phyloP scores from a whole-genome alignment of 305 asterid species.

The Rubia balearica region DNA sequence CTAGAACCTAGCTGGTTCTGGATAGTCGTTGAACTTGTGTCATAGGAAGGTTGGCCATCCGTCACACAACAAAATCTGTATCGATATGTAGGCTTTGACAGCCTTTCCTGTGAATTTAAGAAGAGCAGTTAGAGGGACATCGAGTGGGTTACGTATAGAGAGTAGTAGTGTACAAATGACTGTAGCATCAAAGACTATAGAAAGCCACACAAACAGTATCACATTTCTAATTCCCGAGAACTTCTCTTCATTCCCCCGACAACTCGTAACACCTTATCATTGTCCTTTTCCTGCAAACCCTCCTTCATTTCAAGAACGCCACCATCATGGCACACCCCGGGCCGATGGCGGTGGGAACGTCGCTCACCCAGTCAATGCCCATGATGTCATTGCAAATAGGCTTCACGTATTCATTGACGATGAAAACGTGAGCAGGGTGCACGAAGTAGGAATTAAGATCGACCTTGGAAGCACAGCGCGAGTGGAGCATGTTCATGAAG shows the following conservation, averaged over 20 bases:
- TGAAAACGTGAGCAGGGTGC: conserved; percentile 60
- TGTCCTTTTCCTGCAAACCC: conserved; percentile 28
- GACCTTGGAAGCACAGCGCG: conserved; percentile 58
- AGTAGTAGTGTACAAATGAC: no score
- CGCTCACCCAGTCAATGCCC: conserved; percentile 71
- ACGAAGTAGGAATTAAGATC: conserved; percentile 52
- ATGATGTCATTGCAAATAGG: conserved; percentile 63
- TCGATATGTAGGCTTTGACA: no score
- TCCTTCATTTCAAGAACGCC: conserved; percentile 63
- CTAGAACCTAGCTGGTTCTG: no score
- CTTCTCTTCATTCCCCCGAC: conserved; percentile 39
- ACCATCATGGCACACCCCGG: conserved; percentile 60
- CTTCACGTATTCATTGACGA: conserved; percentile 42
- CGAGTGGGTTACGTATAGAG: no score
- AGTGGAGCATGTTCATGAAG: conserved; percentile 86
- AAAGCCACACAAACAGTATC: no score
- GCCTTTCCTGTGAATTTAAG: no score
- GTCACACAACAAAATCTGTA: no score
- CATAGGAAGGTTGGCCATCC: no score
- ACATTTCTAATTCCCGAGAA: conserved; percentile 24
- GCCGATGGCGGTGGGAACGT: conserved; percentile 27
- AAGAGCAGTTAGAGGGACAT: no score
- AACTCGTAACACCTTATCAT: conserved; percentile 40
- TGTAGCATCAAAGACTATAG: no score
- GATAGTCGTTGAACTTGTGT: no score